A percentile compares a stretch with the other conserved stretches of the same genome.
Conservation (phyloP, 2,329 filamentous ascomycete species). For the Plenodomus biglobosus region DNA sequence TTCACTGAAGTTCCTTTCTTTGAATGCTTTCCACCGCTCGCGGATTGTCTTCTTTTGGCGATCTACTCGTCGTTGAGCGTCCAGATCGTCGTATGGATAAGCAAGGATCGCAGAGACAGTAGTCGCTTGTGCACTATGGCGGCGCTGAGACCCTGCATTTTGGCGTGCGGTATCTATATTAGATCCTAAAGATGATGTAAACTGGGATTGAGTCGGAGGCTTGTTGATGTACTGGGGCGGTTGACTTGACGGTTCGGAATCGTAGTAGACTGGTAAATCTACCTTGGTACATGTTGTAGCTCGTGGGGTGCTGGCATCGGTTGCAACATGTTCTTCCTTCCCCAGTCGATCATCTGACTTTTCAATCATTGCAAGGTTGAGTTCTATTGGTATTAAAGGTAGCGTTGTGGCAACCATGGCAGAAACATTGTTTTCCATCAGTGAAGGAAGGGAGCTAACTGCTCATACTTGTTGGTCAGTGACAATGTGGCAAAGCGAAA, state of each 20-base stretch:
- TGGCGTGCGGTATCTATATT: neutral
- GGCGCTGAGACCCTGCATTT: neutral
- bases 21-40: constrained; percentile 12
- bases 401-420: too few species aligned
- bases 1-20: constrained; percentile 4
- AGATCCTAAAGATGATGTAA: neutral
- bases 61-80: constrained; percentile 8
- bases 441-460: too few species aligned
- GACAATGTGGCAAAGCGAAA: too few species aligned
- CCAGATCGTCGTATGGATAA: constrained; percentile 4
- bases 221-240: constrained; percentile 5
- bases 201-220: neutral
- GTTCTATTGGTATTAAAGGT: too few species aligned
- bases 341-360: neutral
- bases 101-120: constrained; percentile 10
- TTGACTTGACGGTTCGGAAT: constrained; percentile 12
- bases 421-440: too few species aligned
- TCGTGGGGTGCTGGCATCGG: neutral
- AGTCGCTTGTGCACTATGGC: constrained; percentile 2
- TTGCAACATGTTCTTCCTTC: neutral
- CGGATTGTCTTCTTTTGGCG: constrained; percentile 10
- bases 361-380: too few species aligned
- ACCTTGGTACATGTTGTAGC: neutral
- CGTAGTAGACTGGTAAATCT: constrained; percentile 6
- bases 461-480: too few species aligned